Evolutionary conservation across 768 basidiomycete genomes (phyloP).

Genomic region (Psilocybe tampanensis): DNA sequence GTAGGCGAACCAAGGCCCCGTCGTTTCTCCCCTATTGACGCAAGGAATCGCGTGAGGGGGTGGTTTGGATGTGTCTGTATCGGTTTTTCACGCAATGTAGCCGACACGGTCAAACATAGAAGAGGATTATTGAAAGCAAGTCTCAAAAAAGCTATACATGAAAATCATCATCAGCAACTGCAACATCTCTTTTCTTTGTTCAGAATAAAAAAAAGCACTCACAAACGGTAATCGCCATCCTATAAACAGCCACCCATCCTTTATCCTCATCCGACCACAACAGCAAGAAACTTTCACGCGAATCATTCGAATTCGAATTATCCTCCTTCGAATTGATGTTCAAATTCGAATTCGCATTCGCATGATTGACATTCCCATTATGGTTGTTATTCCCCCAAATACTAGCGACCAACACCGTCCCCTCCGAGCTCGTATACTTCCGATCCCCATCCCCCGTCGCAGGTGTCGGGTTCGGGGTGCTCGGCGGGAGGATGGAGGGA

Average conservation of each 20-base stretch:
- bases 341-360: too few species aligned
- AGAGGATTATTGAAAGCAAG: slow-evolving; percentile 73
- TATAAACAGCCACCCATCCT: slow-evolving; percentile 82
- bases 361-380: too few species aligned
- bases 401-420: slow-evolving; percentile 66
- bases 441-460: slow-evolving; percentile 71
- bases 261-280: slow-evolving; percentile 63
- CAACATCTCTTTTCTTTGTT: too few species aligned
- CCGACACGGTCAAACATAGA: slow-evolving; percentile 80
- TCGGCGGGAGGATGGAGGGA: slow-evolving; percentile 78
- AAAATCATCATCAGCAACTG: slow-evolving; percentile 7
- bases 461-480: slow-evolving; percentile 85
- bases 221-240: slow-evolving; percentile 80
- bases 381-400: slow-evolving; percentile 77
- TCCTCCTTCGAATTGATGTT: too few species aligned
- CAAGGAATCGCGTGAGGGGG: slow-evolving; percentile 44
- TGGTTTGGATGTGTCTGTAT: slow-evolving; percentile 45
- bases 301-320: slow-evolving; percentile 42
- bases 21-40: slow-evolving; percentile 37
- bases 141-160: slow-evolving; percentile 65
- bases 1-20: slow-evolving; percentile 37
- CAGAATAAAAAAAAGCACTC: slow-evolving; percentile 31
- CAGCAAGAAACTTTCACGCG: slow-evolving; percentile 61
- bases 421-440: slow-evolving; percentile 78
- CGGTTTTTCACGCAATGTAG: slow-evolving; percentile 85